Evolutionary conservation across 129 eudicot genomes (phyloP).

Genomic region (Kitagawia praeruptora): DNA sequence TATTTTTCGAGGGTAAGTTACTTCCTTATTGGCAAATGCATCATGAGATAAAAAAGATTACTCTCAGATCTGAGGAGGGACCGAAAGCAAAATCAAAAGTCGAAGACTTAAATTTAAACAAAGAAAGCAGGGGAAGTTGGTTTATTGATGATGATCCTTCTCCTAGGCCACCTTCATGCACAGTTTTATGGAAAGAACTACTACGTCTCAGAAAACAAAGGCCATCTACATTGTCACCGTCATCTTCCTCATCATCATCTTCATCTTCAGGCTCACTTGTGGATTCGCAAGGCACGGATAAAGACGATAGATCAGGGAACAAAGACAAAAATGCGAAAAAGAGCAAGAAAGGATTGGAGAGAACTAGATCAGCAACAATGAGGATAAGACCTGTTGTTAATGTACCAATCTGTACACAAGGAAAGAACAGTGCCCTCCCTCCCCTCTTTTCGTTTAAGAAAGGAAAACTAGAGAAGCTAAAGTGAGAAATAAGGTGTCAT

Average conservation of each 20-base stretch:
- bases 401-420: conserved; percentile 58
- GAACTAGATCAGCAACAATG: conserved; percentile 64
- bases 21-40: conserved; percentile 72
- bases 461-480: conserved; percentile 41
- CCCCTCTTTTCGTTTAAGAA: conserved; percentile 64
- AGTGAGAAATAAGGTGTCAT: conserved; percentile 8
- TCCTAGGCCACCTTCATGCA: conserved; percentile 87
- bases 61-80: conserved; percentile 28
- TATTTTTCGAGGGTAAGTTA: conserved; percentile 73
- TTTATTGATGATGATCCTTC: conserved; percentile 93
- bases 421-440: conserved; percentile 49
- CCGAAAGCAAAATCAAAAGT: conserved; percentile 13
- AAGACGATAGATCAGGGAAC: conserved; percentile 29
- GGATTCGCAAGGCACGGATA: conserved; percentile 25
- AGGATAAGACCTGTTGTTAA: conserved; percentile 74
- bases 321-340: conserved; percentile 46
- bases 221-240: conserved; percentile 39
- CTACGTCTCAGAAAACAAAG: conserved; percentile 59
- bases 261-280: conserved; percentile 40
- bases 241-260: conserved; percentile 53
- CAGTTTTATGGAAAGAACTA: conserved; percentile 88
- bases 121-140: conserved; percentile 39
- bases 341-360: conserved; percentile 59
- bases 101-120: conserved; percentile 8
- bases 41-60: conserved; percentile 46